These are phyloP conservation scores for Anthracocystis panici-leucophaei DNA, from an alignment of 1,284 basidiomycete species.

Conservation along the genomic window DNA sequence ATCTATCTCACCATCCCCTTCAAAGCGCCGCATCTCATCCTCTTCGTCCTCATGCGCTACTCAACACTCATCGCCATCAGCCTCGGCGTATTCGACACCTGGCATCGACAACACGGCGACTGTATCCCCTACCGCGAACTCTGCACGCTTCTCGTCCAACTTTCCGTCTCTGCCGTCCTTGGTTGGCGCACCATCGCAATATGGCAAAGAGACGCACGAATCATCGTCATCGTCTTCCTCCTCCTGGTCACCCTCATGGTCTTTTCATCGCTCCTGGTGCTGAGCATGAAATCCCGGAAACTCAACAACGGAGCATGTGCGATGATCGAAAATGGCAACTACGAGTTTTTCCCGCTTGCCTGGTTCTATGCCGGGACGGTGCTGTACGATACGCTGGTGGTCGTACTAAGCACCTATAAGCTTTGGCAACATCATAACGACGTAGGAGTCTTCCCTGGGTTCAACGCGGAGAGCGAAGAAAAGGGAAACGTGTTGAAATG, in stretches of 20 bases:
- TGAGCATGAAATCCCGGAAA: constrained; percentile 32
- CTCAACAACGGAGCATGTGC: constrained; percentile 41
- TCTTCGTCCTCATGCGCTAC: constrained; percentile 57
- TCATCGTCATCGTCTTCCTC: constrained; percentile 40
- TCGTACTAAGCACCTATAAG: constrained; percentile 49
- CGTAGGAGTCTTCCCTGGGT: constrained; percentile 14
- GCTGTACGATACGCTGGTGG: constrained; percentile 46
- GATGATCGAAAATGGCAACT: constrained; percentile 24
- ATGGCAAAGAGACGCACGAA: constrained; percentile 52
- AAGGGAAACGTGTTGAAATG: constrained; percentile 4
- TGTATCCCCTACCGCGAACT: constrained; percentile 48
- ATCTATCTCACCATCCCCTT: constrained; percentile 27
- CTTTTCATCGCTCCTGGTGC: constrained; percentile 46
- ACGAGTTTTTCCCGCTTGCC: constrained; percentile 35
- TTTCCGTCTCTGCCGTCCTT: constrained; percentile 48
- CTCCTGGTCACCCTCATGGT: constrained; percentile 47
- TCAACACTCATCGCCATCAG: constrained; percentile 41
- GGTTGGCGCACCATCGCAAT: constrained; percentile 62
- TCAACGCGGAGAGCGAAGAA: background rate
- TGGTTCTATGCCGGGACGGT: constrained; percentile 58
- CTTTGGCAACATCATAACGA: constrained; percentile 46
- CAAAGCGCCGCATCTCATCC: constrained; percentile 42
- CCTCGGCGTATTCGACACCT: constrained; percentile 43
- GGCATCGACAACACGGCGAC: constrained; percentile 14
- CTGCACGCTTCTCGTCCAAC: constrained; percentile 50